phyloP scores from a whole-genome alignment of 176 grass and related monocot genomes.

The Cenchrus americanus region DNA sequence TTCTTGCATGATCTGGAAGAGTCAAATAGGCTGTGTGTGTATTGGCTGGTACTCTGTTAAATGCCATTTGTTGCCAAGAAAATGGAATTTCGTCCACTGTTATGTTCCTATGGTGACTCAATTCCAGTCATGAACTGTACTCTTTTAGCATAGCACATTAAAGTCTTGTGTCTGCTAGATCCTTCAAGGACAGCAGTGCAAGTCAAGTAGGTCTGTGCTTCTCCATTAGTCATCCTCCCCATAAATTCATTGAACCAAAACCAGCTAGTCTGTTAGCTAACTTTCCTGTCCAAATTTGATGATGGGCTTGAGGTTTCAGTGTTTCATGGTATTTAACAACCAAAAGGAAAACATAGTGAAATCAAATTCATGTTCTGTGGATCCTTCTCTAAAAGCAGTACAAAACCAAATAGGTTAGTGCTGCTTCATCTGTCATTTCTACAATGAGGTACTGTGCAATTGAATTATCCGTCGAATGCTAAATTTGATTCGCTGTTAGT shows the following conservation, averaged over 20 bases:
- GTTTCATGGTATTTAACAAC: background rate
- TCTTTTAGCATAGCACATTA: background rate
- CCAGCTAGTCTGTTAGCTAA: constrained; percentile 13
- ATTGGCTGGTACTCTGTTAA: background rate
- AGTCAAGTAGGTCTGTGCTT: background rate
- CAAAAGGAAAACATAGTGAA: background rate
- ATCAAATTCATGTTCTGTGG: background rate
- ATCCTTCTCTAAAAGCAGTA: constrained; percentile 14
- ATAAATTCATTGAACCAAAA: constrained; percentile 27
- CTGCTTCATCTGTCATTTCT: background rate
- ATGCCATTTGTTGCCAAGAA: background rate
- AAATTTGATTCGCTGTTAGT: background rate
- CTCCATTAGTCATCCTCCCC: background rate
- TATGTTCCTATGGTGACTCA: background rate
- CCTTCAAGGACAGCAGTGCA: background rate
- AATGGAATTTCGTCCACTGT: background rate
- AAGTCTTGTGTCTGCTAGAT: background rate
- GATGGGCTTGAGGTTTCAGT: background rate
- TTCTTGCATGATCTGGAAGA: constrained; percentile 2
- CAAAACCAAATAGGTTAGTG: constrained; percentile 25
- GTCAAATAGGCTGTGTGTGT: background rate
- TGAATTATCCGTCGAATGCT: constrained; percentile 17
- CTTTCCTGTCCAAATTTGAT: constrained; percentile 29
- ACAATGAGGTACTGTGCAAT: background rate
- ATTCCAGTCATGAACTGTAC: background rate